Evolutionary conservation across 2,329 filamentous ascomycete genomes (phyloP), one percentile per base, ranked within the genome.

Genomic region (Fusarium miscanthi): DNA sequence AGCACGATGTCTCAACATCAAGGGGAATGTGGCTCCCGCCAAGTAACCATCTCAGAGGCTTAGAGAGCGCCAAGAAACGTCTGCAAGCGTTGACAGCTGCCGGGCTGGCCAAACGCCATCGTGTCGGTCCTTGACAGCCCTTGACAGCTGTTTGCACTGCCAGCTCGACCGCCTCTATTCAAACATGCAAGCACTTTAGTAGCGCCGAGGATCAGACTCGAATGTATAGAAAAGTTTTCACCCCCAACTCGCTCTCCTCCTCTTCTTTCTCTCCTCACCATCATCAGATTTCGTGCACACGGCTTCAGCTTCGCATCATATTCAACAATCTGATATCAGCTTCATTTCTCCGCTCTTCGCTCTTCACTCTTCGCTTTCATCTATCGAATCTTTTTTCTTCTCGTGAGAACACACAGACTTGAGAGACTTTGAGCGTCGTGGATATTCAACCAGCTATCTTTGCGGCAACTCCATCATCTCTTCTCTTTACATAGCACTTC

Each of bases 321-420:
- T 48, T 64, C 69, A 40, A 25, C 27, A n/a, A 48, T 64, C 69
- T 72, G 68, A 46, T 58, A 72, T 21, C 33, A 27, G 35, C 38
- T 46, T 21, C 53, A 23, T 31, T n/a, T 51, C 46, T 30, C n/a
- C 25, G 30, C 25, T 53, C 49, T 56, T 46, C 62, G n/a, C 33
- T 27, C 51, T 57, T 52, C 63, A 30, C 21, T 30, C 52, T 57
- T 56, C 69, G 23, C 35, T 31, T 57, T 62, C 33, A 17, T 43
- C 30, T 27, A 46, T 53, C 21, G 46, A 54, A 42, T 27, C 23
- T 40, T 43, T 42, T 10, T 56, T 71, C 48, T 51, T 52, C 37
- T 43, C 33, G 30, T 27, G n/a, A 56, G 30, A 27, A 52, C 37
- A 63, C 41, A 40, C 10, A 54, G 49, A 45, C 21, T 35, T 37